A percentile compares a stretch with the other conserved stretches of the same genome.
phyloP scores from a whole-genome alignment of 2,329 filamentous ascomycete species.

The Monilinia polystroma region DNA sequence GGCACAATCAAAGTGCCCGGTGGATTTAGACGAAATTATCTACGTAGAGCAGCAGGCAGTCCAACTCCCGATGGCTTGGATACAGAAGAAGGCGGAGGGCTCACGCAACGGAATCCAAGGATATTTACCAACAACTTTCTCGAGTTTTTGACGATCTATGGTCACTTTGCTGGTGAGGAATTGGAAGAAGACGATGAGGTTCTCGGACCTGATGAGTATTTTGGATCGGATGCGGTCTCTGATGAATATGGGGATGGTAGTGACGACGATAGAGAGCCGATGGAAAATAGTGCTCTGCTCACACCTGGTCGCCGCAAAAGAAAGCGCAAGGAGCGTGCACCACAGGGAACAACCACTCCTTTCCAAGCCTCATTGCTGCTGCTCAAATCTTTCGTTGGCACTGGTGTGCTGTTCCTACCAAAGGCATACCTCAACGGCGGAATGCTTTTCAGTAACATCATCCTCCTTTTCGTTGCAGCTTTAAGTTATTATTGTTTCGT shows the following conservation, averaged over 20 bases:
- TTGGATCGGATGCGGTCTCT: conserved; percentile 71
- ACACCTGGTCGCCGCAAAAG: conserved; percentile 72
- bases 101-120: conserved; percentile 48
- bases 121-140: conserved; percentile 90
- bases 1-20: conserved; percentile 89
- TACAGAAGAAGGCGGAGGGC: conserved; percentile 41
- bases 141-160: conserved; percentile 92
- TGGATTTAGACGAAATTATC: conserved; percentile 86
- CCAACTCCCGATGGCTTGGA: conserved; percentile 48
- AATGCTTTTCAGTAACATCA: conserved; percentile 93
- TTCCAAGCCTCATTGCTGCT: conserved; percentile 80
- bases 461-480: conserved; percentile 79
- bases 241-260: conserved; percentile 55
- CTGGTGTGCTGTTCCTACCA: conserved; percentile 89
- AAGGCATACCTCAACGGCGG: conserved; percentile 93
- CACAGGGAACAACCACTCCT: conserved; percentile 73
- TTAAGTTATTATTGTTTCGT: conserved; percentile 98
- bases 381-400: conserved; percentile 97
- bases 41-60: conserved; percentile 72
- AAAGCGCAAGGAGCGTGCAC: conserved; percentile 71
- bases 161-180: conserved; percentile 96
- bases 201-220: conserved; percentile 84
- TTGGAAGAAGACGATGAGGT: conserved; percentile 95
- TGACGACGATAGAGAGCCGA: conserved; percentile 72
- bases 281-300: conserved; percentile 83